Percentiles rank a stretch among this genome's conserved stretches.
Evolutionary conservation across 2,329 filamentous ascomycete genomes (phyloP).

Genomic region (Penicillium frequentans): DNA sequence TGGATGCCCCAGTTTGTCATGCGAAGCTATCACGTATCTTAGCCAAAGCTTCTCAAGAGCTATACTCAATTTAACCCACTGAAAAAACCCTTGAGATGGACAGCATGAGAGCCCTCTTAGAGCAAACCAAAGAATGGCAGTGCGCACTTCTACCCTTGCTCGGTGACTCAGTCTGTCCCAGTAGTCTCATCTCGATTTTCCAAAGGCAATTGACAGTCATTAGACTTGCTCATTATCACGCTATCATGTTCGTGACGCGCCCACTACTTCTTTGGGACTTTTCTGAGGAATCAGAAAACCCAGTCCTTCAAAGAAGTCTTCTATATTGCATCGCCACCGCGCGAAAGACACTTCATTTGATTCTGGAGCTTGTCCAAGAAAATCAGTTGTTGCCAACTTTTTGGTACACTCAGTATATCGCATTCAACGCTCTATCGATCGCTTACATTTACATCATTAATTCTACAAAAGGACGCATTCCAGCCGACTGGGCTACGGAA

Average conservation of each 20-base stretch:
- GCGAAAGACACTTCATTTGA: conserved; percentile 18
- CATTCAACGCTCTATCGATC: conserved; percentile 25
- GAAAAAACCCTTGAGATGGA: conserved; percentile 12
- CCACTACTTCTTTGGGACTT: conserved; percentile 21
- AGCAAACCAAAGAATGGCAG: conserved; percentile 8
- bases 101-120: conserved; percentile 4
- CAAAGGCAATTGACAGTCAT: conserved; percentile 23
- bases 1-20: conserved; percentile 26
- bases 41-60: conserved; percentile 18
- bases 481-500: background rate
- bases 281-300: conserved; percentile 6
- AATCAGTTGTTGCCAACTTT: conserved; percentile 23
- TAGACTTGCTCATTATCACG: conserved; percentile 21
- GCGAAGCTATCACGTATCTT: conserved; percentile 18
- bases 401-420: conserved; percentile 27
- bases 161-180: conserved; percentile 5
- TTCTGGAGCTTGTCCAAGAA: conserved; percentile 21
- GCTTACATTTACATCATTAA: conserved; percentile 24
- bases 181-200: conserved; percentile 20
- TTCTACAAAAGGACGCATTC: conserved; percentile 17
- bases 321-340: conserved; percentile 16
- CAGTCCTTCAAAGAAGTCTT: background rate
- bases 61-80: conserved; percentile 16
- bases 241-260: conserved; percentile 21
- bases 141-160: conserved; percentile 2